These are phyloP conservation scores for Erythrobasidium hasegawianum DNA, from an alignment of 1,284 basidiomycete species.

Conservation along the genomic window DNA sequence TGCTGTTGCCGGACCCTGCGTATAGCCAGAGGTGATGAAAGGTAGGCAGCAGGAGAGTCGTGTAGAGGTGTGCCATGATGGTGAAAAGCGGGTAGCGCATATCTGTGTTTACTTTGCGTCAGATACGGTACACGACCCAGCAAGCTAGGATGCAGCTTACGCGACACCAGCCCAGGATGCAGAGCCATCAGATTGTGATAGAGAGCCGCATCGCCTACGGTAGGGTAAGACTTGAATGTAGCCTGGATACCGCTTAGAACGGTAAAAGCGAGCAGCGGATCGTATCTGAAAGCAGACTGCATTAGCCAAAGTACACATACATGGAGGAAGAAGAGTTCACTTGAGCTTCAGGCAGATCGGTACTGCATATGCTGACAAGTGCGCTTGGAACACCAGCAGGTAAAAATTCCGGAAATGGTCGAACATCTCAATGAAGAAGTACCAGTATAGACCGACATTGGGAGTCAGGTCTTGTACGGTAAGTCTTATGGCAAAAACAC, in stretches of 20 bases:
- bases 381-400: conserved; percentile 87
- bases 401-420: conserved; percentile 96
- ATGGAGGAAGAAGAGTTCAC: conserved; percentile 49
- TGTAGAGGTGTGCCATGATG: conserved; percentile 74
- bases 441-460: conserved; percentile 95
- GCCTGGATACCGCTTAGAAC: conserved; percentile 72
- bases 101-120: conserved; percentile 55
- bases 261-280: conserved; percentile 75
- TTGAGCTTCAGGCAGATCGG: conserved; percentile 85
- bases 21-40: conserved; percentile 89
- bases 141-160: conserved; percentile 55
- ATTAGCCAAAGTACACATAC: not conserved
- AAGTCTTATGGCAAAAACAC: conserved; percentile 52
- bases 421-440: conserved; percentile 99
- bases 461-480: conserved; percentile 82
- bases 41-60: conserved; percentile 78
- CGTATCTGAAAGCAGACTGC: conserved; percentile 57
- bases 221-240: conserved; percentile 89
- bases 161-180: conserved; percentile 77
- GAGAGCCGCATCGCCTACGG: conserved; percentile 79
- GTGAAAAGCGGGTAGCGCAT: conserved; percentile 83
- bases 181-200: conserved; percentile 75
- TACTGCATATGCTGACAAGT: conserved; percentile 75
- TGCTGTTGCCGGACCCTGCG: conserved; percentile 92
- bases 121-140: not conserved